A percentile compares a stretch with the other conserved stretches of the same genome.
Evolutionary conservation across 2,329 filamentous ascomycete genomes (phyloP).

Genomic region (Epichloe bromicola): DNA sequence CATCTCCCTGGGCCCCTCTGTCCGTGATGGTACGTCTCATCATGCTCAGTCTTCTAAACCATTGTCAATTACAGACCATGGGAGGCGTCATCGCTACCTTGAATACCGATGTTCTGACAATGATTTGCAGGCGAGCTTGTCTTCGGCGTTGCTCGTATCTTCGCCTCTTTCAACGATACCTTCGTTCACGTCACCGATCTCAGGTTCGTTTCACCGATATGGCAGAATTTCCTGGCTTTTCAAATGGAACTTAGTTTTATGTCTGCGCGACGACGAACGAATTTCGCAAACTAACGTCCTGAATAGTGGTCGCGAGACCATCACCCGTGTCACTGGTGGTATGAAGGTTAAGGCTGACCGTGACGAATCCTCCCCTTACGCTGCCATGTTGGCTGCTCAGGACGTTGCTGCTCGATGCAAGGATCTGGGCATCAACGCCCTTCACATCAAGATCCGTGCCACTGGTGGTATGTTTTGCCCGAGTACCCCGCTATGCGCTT

Average conservation of each 20-base stretch:
- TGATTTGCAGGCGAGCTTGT: conserved; percentile 68
- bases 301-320: conserved; percentile 95
- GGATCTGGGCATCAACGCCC: conserved; percentile 67
- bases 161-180: conserved; percentile 88
- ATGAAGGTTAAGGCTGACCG: conserved; percentile 99
- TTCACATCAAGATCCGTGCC: conserved; percentile 99
- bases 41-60: not conserved
- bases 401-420: conserved; percentile 82
- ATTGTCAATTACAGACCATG: not conserved
- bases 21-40: conserved; percentile 69
- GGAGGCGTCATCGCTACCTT: too few species aligned
- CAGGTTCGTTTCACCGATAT: conserved; percentile 43
- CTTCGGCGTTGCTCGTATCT: conserved; percentile 93
- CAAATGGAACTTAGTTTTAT: not conserved
- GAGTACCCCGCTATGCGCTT: not conserved
- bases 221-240: not conserved
- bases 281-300: conserved; percentile 1
- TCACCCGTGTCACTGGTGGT: conserved; percentile 98
- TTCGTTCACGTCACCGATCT: conserved; percentile 99
- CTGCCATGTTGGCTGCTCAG: conserved; percentile 99
- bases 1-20: conserved; percentile 94
- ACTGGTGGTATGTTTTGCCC: conserved; percentile 64
- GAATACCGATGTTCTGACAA: conserved; percentile 7
- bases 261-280: not conserved
- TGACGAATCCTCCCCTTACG: conserved; percentile 99